Evolutionary conservation across 2,329 filamentous ascomycete species (phyloP), one percentile per base, ranked within the genome.

Genomic region (Emergomyces orientalis): DNA sequence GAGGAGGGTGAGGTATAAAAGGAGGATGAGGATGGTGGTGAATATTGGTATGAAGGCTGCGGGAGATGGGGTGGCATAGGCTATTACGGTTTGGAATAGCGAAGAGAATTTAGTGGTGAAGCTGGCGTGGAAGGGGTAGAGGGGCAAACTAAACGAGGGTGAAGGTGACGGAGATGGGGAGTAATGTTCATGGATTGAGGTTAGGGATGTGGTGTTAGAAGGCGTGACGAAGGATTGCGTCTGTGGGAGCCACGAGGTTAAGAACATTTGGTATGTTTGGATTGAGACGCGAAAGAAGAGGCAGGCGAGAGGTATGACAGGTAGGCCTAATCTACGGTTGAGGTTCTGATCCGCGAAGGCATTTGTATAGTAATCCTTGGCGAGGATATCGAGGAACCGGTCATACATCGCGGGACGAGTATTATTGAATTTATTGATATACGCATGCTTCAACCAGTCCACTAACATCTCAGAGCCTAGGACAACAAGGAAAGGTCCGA

Each of bases 341-440:
- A 99, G 80, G 30, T 95, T 93, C 32, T 94, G 92, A 30, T 95
- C 89, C 14, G 88, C 86, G 72, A 99, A 99, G 2, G 93, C 93
- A 60, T 97, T 93, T 0, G 91, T 93, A 73, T 99, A 99, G 76
- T 99, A 99, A 74, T 99, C 94, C 75, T 97, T 97, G 67, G 91
- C 92, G 8, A 99, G 79, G 4, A 99, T 90, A 71, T 99, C 95
- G 19, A 97, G 83, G 72, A 94, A 96, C 30, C 91, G 86, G 60
- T 86, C 84, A 74, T 99, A 99, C 62, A 99, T 89, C 7, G 84
- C 85, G 2, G 94, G 94, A 67, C 94, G 93, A 68, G 92, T 91
- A 69, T 96, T 96, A 80, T 99, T 99, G 79, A 99, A 99, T 73
- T 99, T 99, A 73, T 88, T 92, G 73, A 99, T 95, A 73, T 97